These are phyloP conservation scores for Medicago lupulina DNA, from an alignment of 306 rosid genomes.

Conservation along the genomic window DNA sequence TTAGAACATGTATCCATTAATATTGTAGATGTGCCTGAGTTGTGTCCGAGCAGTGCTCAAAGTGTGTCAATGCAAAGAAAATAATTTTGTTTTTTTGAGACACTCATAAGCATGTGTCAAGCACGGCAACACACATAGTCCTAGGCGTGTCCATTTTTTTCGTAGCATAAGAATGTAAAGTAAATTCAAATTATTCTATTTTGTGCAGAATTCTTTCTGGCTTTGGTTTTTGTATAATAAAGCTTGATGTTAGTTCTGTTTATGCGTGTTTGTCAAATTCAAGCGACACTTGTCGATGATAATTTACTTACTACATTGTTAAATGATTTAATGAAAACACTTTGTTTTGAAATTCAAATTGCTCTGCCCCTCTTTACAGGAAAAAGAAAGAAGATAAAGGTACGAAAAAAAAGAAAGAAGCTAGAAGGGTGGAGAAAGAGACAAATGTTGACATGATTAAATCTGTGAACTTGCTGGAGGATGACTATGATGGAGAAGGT, in stretches of 20 bases:
- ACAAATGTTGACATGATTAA: conserved; percentile 44
- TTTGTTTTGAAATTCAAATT: conserved; percentile 15
- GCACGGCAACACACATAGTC: no score
- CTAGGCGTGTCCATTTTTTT: no score
- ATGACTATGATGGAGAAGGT: conserved; percentile 61
- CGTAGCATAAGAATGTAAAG: no score
- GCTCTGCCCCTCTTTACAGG: conserved; percentile 49
- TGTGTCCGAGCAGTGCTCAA: no score
- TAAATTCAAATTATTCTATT: background rate
- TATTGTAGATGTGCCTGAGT: no score
- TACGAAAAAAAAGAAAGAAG: conserved; percentile 58
- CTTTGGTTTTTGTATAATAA: background rate
- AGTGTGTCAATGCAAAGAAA: no score
- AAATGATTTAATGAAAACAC: background rate
- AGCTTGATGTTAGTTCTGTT: conserved; percentile 15
- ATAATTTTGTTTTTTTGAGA: no score
- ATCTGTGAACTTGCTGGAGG: conserved; percentile 51
- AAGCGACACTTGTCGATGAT: background rate
- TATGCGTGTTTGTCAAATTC: conserved; percentile 13
- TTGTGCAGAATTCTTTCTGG: background rate
- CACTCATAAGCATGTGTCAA: no score
- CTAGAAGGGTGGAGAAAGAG: conserved; percentile 52
- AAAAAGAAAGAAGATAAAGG: conserved; percentile 63
- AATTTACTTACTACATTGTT: background rate
- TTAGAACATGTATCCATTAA: no score